phyloP scores from a whole-genome alignment of 306 rosid genomes.

The Pachyrhizus erosus region DNA sequence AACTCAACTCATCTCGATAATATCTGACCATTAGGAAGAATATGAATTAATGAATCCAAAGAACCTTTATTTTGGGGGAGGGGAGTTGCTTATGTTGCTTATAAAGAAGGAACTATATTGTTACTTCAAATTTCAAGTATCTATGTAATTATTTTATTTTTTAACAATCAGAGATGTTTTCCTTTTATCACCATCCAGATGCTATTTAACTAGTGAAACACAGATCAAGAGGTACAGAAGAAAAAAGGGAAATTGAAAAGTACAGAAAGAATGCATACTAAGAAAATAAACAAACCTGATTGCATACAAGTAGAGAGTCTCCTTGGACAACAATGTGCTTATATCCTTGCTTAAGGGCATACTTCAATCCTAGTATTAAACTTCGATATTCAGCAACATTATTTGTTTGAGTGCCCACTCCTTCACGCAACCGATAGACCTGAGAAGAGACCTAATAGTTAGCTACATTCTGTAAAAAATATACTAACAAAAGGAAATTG shows the following conservation, averaged over 20 bases:
- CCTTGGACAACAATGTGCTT: conserved; percentile 66
- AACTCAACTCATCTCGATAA: background rate
- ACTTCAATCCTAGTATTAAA: conserved; percentile 72
- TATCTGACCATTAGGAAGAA: conserved; percentile 13
- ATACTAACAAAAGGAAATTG: background rate
- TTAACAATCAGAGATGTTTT: background rate
- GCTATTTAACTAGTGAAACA: background rate
- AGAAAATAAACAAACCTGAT: conserved; percentile 71
- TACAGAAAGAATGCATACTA: background rate
- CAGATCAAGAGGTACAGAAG: background rate
- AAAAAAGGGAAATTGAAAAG: background rate
- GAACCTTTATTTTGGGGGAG: background rate
- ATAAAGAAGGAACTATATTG: conserved; percentile 1
- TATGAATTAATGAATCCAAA: background rate
- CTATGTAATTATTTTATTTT: background rate
- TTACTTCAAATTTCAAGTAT: conserved; percentile 9
- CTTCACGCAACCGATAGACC: conserved; percentile 78
- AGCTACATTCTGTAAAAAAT: conserved; percentile 26
- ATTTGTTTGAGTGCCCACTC: conserved; percentile 75
- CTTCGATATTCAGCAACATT: conserved; percentile 87
- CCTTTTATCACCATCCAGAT: background rate
- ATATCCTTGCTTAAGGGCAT: conserved; percentile 69
- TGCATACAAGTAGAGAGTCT: conserved; percentile 85
- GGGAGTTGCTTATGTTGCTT: background rate
- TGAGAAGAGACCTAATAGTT: conserved; percentile 40